A percentile compares a stretch with the other conserved stretches of the same genome.
Evolutionary conservation across 257 asterid genomes (phyloP).

Genomic region (Gardenia jasminoides): DNA sequence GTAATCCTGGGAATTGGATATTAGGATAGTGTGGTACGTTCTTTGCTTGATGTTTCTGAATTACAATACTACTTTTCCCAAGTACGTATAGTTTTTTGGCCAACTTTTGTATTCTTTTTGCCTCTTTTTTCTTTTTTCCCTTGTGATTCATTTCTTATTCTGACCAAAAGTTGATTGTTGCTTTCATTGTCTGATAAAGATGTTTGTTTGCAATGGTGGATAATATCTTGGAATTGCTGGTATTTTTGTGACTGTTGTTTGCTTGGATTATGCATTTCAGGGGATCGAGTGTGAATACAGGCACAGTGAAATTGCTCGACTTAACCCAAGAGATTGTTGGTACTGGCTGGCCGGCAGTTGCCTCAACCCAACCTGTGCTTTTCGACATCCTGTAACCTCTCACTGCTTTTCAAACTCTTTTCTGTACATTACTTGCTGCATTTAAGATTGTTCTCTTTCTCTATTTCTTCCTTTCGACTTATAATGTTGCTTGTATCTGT

Average conservation of each 20-base stretch:
- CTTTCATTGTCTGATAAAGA: neutral
- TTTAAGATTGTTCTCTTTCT: neutral
- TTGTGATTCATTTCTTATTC: neutral
- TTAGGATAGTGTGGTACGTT: neutral
- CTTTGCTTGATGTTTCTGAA: neutral
- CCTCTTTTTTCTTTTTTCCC: too few species aligned
- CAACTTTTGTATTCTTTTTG: neutral
- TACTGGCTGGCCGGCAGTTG: conserved; percentile 39
- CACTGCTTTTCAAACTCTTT: neutral
- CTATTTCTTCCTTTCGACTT: neutral
- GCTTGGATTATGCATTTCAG: conserved; percentile 21
- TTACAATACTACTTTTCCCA: neutral
- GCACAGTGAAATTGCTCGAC: conserved; percentile 47
- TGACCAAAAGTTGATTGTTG: neutral
- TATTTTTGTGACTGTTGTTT: conserved; percentile 2
- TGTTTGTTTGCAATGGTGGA: neutral
- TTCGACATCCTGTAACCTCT: conserved; percentile 46
- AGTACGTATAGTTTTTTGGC: neutral
- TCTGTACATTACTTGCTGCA: neutral
- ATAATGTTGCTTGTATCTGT: neutral
- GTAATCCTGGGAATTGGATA: too few species aligned
- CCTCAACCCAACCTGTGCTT: conserved; percentile 38
- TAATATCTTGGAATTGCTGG: neutral
- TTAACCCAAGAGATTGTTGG: conserved; percentile 50
- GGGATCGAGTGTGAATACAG: conserved; percentile 46